Evolutionary conservation across 2,329 filamentous ascomycete species (phyloP).

Genomic region (Ceratocystis cubensis): DNA sequence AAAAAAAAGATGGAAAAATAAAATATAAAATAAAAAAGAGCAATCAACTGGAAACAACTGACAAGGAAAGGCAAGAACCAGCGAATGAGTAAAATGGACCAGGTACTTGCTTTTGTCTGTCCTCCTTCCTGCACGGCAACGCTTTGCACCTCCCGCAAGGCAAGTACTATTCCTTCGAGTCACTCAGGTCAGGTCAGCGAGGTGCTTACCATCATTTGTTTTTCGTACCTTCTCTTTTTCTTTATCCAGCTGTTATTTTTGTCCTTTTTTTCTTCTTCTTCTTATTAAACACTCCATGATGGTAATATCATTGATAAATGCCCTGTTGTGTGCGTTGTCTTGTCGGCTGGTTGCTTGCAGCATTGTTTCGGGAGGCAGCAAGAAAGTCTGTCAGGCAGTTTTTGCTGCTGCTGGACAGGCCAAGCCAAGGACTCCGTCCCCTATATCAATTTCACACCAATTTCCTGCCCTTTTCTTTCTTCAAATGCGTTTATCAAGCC

Average conservation of each 20-base stretch:
- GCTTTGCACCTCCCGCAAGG: constrained; percentile 9
- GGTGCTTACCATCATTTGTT: not conserved
- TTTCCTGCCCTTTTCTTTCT: not conserved
- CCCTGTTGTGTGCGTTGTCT: not conserved
- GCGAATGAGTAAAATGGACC: not conserved
- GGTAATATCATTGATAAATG: not conserved
- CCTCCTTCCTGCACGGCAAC: constrained; percentile 8
- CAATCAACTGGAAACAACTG: not conserved
- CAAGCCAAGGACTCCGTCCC: not conserved
- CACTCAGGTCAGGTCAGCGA: not conserved
- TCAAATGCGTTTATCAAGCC: not conserved
- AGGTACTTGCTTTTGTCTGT: constrained; percentile 8
- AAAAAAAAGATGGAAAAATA: not conserved
- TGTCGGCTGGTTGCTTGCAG: constrained; percentile 4
- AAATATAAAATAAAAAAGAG: constrained; percentile 1
- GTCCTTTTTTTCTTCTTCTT: not conserved
- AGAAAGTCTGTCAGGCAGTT: not conserved
- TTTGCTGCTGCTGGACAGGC: not conserved
- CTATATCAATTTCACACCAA: not conserved
- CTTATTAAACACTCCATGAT: not conserved
- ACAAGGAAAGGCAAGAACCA: constrained; percentile 11
- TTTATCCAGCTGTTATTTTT: not conserved
- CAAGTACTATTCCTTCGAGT: constrained; percentile 5
- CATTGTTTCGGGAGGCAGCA: not conserved
- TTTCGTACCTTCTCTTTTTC: not conserved